phyloP scores from a whole-genome alignment of 345 rosid genomes.

The Durio zibethinus region DNA sequence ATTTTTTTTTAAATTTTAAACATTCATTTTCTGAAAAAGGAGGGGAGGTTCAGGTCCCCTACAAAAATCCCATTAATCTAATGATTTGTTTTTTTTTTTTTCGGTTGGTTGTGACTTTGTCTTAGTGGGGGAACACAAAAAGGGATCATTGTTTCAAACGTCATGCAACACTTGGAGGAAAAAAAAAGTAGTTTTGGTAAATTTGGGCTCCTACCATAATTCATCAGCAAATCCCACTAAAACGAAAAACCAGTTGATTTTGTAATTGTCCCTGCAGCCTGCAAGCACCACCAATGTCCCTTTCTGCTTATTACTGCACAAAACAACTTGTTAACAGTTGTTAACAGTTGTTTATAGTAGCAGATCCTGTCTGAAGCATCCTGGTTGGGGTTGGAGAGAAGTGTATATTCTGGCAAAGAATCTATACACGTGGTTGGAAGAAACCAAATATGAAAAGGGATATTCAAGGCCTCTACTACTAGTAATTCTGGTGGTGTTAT shows the following conservation, averaged over 20 bases:
- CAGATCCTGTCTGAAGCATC: conserved; percentile 1
- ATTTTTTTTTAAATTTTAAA: too few relatives aligned
- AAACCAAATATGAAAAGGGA: background rate
- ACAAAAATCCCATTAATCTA: conserved; percentile 18
- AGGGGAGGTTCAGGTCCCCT: too few relatives aligned
- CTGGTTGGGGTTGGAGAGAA: conserved; percentile 5
- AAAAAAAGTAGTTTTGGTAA: background rate
- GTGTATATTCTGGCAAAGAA: conserved; percentile 21
- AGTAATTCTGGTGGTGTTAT: background rate
- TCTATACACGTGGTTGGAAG: conserved; percentile 22
- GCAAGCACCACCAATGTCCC: too few relatives aligned
- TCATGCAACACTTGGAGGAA: conserved; percentile 22
- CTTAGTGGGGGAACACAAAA: conserved; percentile 18
- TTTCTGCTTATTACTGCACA: conserved; percentile 13
- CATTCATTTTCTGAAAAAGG: background rate
- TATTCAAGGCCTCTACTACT: background rate
- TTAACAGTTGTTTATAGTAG: conserved; percentile 2
- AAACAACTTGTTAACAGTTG: conserved; percentile 23
- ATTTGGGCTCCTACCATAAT: background rate
- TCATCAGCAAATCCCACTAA: conserved; percentile 1
- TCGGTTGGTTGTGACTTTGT: background rate
- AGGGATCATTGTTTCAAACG: conserved; percentile 3
- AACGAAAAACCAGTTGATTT: background rate
- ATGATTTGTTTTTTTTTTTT: too few relatives aligned
- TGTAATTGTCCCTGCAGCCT: background rate